Conservation (phyloP, 768 basidiomycete species). For the Collybia mongolica region DNA sequence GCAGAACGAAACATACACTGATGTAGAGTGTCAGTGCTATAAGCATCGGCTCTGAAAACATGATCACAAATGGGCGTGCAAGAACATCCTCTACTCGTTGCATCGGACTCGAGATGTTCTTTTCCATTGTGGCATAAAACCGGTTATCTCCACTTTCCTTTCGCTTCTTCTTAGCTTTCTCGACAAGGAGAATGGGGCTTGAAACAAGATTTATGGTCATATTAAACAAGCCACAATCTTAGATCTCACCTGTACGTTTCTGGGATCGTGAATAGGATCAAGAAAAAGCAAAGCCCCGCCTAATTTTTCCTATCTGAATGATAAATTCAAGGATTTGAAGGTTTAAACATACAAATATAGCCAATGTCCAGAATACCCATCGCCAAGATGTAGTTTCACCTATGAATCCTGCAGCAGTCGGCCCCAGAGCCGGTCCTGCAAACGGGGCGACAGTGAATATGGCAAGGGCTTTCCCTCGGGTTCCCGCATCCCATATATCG, state of each 20-base stretch:
- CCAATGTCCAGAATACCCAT: constrained; percentile 66
- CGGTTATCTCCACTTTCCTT: constrained; percentile 49
- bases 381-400: constrained; percentile 52
- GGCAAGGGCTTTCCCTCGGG: constrained; percentile 64
- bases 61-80: constrained; percentile 59
- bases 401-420: constrained; percentile 50
- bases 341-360: constrained; percentile 47
- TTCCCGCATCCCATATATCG: constrained; percentile 61
- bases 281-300: constrained; percentile 47
- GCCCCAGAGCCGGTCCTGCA: constrained; percentile 62
- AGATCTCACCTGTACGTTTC: constrained; percentile 60
- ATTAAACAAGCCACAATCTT: neutral
- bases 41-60: constrained; percentile 68
- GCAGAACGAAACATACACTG: constrained; percentile 36
- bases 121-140: constrained; percentile 55
- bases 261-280: constrained; percentile 55
- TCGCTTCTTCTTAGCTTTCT: constrained; percentile 48
- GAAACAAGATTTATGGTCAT: neutral
- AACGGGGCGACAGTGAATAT: constrained; percentile 67
- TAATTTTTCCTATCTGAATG: constrained; percentile 14
- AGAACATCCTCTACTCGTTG: constrained; percentile 46
- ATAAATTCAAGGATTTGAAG: neutral
- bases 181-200: constrained; percentile 56
- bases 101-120: constrained; percentile 29
- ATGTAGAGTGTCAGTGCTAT: constrained; percentile 61